Evolutionary conservation across 352 stramenopile species (phyloP), one percentile per base, ranked within the genome.

Genomic region (Poterioochromonas sp.): DNA sequence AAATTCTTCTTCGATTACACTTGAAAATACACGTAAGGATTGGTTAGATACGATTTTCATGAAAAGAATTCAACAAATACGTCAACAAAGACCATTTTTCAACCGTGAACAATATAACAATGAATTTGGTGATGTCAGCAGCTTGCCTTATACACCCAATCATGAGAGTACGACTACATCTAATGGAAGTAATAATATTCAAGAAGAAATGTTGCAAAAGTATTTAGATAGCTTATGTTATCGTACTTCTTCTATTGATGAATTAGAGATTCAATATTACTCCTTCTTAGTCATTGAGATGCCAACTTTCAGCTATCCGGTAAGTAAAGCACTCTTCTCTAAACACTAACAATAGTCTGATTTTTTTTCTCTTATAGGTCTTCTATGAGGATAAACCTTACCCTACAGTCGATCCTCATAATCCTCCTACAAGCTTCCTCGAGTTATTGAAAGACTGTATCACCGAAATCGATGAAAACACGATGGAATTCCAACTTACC

Each of bases 381-480:
- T 87, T 96, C 35, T 94, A 94, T 78, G 91, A 96, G 80, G 91
- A 96, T 80, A 88, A 93, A 64, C 88, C 89, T 3, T 96, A 96
- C 81, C 86, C 88, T 8, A 84, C 73, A n/a, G 79, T 74, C 11
- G n/a, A 3, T 8, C 65, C 65, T 58, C 65, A 74, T 54, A 34
- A 22, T 8, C 65, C 65, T 58, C 65, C 39, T n/a, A 54, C 41
- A n/a, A 20, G 11, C 11, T 3, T 26, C 5, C 15, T 32, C 22
- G 41, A 58, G 2, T 54, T 58, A 8, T 74, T 54, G 37, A 26
- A 34, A 35, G n/a, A 15, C 3, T 37, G 40, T 37, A 74, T 74
- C 15, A 37, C n/a, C 53, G 65, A 74, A 54, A 35, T 37, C 0
- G 65, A 54, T 58, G 43, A 54, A 8, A 5, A 71, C 5, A 37